phyloP scores from a whole-genome alignment of 805 yeast genomes.

The Candida argentea region DNA sequence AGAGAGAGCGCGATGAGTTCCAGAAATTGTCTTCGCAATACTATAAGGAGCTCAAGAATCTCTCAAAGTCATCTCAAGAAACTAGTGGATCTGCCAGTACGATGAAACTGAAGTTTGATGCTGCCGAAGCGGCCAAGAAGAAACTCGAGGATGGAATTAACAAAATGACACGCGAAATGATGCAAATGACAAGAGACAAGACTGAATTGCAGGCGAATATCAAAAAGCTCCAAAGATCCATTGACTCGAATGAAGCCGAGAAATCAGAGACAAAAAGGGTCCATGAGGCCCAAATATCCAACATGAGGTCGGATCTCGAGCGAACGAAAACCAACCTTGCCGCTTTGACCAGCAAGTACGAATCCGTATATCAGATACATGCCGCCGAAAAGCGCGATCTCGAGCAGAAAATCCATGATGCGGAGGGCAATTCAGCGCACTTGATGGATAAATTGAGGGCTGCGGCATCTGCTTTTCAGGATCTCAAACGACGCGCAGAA shows the following conservation, averaged over 20 bases:
- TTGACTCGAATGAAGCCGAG: constrained; percentile 22
- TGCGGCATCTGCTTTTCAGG: constrained; percentile 27
- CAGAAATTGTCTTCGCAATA: constrained; percentile 19
- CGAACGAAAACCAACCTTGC: too few relatives aligned
- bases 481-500: constrained; percentile 1
- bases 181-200: constrained; percentile 52
- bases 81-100: constrained; percentile 17
- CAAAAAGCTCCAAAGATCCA: constrained; percentile 33
- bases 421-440: constrained; percentile 23
- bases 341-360: constrained; percentile 16
- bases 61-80: constrained; percentile 14
- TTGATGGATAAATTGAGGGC: constrained; percentile 33
- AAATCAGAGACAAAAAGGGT: constrained; percentile 15
- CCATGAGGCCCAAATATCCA: constrained; percentile 11
- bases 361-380: too few relatives aligned
- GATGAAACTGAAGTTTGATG: constrained; percentile 21
- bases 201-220: constrained; percentile 37
- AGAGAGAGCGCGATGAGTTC: constrained; percentile 17
- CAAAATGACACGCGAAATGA: constrained; percentile 79
- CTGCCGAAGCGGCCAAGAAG: constrained; percentile 34
- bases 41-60: constrained; percentile 21
- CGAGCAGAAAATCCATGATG: constrained; percentile 15
- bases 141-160: constrained; percentile 82
- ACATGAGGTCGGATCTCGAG: constrained; percentile 11
- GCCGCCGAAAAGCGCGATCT: too few relatives aligned